A percentile compares a stretch with the other conserved stretches of the same genome.
Conservation (phyloP, 1,284 basidiomycete genomes). For the Ustilago curta region DNA sequence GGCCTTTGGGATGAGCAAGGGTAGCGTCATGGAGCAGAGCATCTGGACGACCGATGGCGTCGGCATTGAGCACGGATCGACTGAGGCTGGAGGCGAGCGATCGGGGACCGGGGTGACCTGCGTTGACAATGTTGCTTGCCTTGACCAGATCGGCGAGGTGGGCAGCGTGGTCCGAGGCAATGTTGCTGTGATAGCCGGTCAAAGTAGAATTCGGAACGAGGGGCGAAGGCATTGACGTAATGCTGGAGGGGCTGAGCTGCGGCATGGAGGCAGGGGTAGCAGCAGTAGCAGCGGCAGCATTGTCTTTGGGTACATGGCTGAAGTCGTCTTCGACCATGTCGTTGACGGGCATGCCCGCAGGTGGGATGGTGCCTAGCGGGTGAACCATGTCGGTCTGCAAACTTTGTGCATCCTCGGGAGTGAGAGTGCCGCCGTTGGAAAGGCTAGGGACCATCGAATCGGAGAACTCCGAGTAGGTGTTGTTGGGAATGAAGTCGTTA, state of each 20-base stretch:
- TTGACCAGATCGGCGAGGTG: slow-evolving; percentile 46
- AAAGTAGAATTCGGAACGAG: slow-evolving; percentile 27
- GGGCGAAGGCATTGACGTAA: slow-evolving; percentile 30
- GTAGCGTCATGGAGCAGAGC: neutral
- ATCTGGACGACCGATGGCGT: slow-evolving; percentile 27
- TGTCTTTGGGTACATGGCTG: slow-evolving; percentile 8
- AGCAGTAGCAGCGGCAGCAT: neutral
- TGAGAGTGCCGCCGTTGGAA: slow-evolving; percentile 14
- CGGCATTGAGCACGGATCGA: slow-evolving; percentile 40
- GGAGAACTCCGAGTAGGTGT: slow-evolving; percentile 7
- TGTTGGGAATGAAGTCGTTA: slow-evolving; percentile 12
- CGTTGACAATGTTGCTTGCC: slow-evolving; percentile 29
- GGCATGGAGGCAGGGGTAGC: slow-evolving; percentile 10
- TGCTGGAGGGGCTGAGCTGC: slow-evolving; percentile 33
- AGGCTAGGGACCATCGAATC: slow-evolving; percentile 19
- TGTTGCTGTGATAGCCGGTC: slow-evolving; percentile 42
- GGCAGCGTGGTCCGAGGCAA: slow-evolving; percentile 39
- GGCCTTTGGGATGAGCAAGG: slow-evolving; percentile 7
- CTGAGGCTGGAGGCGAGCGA: slow-evolving; percentile 45
- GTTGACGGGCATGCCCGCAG: slow-evolving; percentile 14
- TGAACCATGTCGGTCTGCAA: slow-evolving; percentile 25
- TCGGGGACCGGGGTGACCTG: slow-evolving; percentile 41
- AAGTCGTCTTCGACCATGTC: slow-evolving; percentile 20
- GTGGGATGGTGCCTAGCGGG: slow-evolving; percentile 25
- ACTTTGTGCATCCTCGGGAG: slow-evolving; percentile 27